phyloP scores from a whole-genome alignment of 2,329 filamentous ascomycete species.

The Aplosporella prunicola region DNA sequence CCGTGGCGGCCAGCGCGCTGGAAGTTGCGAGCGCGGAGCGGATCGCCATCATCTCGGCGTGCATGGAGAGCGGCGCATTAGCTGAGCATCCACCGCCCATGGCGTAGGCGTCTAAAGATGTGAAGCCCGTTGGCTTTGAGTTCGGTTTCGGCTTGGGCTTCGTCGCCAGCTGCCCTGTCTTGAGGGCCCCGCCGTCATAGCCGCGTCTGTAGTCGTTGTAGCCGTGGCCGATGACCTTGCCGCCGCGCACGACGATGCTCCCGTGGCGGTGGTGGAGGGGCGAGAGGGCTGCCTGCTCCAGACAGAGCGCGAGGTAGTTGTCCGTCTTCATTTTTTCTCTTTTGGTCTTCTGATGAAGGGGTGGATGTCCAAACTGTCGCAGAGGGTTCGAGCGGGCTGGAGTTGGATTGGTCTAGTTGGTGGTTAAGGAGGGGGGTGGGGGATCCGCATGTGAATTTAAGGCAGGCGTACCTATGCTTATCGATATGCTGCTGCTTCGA shows the following conservation, averaged over 20 bases:
- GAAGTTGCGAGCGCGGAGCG: conserved; percentile 40
- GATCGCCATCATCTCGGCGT: conserved; percentile 49
- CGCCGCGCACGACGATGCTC: conserved; percentile 42
- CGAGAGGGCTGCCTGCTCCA: conserved; percentile 42
- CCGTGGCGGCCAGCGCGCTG: conserved; percentile 33
- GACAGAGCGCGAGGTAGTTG: conserved; percentile 41
- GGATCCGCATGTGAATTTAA: no score
- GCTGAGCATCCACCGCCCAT: conserved; percentile 28
- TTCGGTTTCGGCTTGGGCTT: conserved; percentile 29
- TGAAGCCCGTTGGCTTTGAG: conserved; percentile 9
- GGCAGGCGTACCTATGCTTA: no score
- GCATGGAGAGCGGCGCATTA: conserved; percentile 41
- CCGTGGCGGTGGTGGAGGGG: conserved; percentile 41
- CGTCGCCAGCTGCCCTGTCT: conserved; percentile 34
- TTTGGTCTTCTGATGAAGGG: no score
- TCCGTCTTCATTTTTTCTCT: conserved; percentile 38
- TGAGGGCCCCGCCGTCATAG: conserved; percentile 42
- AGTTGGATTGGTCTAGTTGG: no score
- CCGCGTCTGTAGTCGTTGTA: conserved; percentile 43
- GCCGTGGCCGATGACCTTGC: conserved; percentile 44
- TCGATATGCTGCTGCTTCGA: no score
- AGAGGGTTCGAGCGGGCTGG: no score
- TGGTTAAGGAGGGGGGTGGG: no score
- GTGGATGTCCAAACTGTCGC: no score
- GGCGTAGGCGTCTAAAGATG: conserved; percentile 26